phyloP scores from a whole-genome alignment of 2,329 filamentous ascomycete species.

The Arachnomyces sp. region DNA sequence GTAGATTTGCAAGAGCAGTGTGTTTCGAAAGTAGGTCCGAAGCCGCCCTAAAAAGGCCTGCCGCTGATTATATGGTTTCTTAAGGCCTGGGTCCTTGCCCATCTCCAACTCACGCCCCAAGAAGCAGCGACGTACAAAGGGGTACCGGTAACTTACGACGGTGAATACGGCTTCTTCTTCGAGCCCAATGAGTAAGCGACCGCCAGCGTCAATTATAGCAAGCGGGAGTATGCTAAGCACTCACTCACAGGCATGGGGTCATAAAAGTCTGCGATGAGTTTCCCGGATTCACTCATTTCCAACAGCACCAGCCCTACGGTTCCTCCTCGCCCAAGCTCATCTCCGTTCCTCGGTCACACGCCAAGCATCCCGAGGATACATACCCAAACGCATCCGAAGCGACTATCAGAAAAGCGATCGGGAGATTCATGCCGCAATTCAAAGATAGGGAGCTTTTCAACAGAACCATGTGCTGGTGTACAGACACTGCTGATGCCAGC shows the following conservation, averaged over 20 bases:
- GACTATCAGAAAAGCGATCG: conserved; percentile 15
- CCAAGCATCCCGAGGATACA: too few relatives aligned
- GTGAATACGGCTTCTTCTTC: conserved; percentile 42
- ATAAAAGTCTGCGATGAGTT: conserved; percentile 43
- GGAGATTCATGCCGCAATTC: conserved; percentile 46
- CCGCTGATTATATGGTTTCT: too few relatives aligned
- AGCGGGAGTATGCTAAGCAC: too few relatives aligned
- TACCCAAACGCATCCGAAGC: too few relatives aligned
- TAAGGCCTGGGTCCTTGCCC: conserved; percentile 39
- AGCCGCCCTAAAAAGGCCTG: too few relatives aligned
- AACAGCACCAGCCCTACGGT: conserved; percentile 31
- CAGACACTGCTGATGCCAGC: conserved; percentile 38
- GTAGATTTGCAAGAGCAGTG: too few relatives aligned
- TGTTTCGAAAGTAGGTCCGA: too few relatives aligned
- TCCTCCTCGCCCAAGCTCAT: conserved; percentile 35
- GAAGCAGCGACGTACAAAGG: conserved; percentile 36
- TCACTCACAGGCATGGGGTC: conserved; percentile 16
- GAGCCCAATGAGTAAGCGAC: conserved; percentile 33
- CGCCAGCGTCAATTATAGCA: too few relatives aligned
- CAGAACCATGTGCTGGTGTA: conserved; percentile 47
- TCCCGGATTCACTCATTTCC: conserved; percentile 39
- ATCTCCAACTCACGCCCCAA: conserved; percentile 35
- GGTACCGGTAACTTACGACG: conserved; percentile 39
- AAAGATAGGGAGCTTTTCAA: conserved; percentile 40
- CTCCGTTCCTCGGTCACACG: conserved; percentile 18